Conservation (phyloP, 1,284 basidiomycete species). For the Xerocomus minutiporus region DNA sequence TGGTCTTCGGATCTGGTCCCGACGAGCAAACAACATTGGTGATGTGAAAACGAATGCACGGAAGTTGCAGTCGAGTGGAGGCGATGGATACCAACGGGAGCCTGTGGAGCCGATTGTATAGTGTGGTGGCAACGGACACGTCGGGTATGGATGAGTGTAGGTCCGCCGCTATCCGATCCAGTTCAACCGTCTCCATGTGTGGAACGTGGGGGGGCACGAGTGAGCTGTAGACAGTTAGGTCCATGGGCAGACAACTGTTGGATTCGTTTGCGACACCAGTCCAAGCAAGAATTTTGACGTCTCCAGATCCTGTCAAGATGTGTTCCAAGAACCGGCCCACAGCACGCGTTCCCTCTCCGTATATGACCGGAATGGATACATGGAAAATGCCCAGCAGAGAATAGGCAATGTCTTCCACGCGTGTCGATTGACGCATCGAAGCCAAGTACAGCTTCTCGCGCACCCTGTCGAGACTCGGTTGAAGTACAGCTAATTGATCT, state of each 20-base stretch:
- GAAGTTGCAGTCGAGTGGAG: too few relatives aligned
- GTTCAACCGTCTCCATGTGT: too few relatives aligned
- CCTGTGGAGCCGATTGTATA: background rate
- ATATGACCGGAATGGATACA: background rate
- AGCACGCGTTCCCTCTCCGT: slow-evolving; percentile 4
- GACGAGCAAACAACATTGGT: background rate
- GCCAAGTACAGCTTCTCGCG: background rate
- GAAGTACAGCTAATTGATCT: background rate
- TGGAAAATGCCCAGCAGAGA: too few relatives aligned
- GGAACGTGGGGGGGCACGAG: too few relatives aligned
- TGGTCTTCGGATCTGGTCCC: background rate
- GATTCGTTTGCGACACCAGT: slow-evolving; percentile 1
- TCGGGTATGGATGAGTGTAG: background rate
- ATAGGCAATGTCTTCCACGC: background rate
- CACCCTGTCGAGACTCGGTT: background rate
- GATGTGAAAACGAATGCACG: background rate
- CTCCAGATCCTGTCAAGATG: slow-evolving; percentile 5
- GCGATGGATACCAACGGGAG: too few relatives aligned
- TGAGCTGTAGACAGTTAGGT: slow-evolving; percentile 7
- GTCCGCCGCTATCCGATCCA: background rate
- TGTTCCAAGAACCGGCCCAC: slow-evolving; percentile 13
- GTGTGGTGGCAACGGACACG: background rate
- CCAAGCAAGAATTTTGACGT: slow-evolving; percentile 12
- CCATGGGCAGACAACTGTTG: slow-evolving; percentile 9
- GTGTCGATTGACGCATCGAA: background rate